phyloP scores from a whole-genome alignment of 306 rosid species.

The Glycine tomentella region DNA sequence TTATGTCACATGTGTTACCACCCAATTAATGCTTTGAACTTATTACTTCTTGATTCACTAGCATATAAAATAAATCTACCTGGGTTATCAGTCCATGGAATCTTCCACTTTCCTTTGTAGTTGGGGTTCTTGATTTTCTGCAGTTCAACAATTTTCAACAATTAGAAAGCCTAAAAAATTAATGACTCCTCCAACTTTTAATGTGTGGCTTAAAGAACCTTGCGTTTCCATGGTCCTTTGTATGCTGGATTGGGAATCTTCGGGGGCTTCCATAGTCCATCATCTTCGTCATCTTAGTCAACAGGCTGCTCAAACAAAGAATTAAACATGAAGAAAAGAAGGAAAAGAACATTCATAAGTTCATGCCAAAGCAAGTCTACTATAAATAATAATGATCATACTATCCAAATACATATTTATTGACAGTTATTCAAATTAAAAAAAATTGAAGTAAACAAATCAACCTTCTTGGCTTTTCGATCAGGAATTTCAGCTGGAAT shows the following conservation, averaged over 20 bases:
- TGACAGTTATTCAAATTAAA: background rate
- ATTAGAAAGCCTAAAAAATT: constrained; percentile 36
- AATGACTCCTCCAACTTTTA: constrained; percentile 34
- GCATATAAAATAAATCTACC: constrained; percentile 58
- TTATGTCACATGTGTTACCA: too few relatives aligned
- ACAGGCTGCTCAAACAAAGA: constrained; percentile 66
- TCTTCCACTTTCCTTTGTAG: constrained; percentile 97
- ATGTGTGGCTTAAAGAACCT: constrained; percentile 59
- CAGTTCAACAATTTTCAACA: constrained; percentile 37
- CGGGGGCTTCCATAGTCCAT: constrained; percentile 87
- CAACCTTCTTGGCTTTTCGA: constrained; percentile 83
- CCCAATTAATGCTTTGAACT: constrained; percentile 24
- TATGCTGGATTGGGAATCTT: constrained; percentile 94
- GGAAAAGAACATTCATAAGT: constrained; percentile 33
- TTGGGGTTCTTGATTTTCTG: constrained; percentile 98
- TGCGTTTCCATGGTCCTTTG: constrained; percentile 95
- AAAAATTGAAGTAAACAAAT: constrained; percentile 34
- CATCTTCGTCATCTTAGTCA: constrained; percentile 91
- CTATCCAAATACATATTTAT: constrained; percentile 37
- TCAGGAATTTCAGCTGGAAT: constrained; percentile 87
- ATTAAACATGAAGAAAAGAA: constrained; percentile 16
- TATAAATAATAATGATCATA: constrained; percentile 25
- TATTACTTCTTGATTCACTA: constrained; percentile 31
- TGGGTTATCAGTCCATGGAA: constrained; percentile 92
- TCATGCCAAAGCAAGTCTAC: constrained; percentile 11